Evolutionary conservation across 2,329 filamentous ascomycete species (phyloP), one percentile per base, ranked within the genome.

Genomic region (Fusarium pseudonygamai): DNA sequence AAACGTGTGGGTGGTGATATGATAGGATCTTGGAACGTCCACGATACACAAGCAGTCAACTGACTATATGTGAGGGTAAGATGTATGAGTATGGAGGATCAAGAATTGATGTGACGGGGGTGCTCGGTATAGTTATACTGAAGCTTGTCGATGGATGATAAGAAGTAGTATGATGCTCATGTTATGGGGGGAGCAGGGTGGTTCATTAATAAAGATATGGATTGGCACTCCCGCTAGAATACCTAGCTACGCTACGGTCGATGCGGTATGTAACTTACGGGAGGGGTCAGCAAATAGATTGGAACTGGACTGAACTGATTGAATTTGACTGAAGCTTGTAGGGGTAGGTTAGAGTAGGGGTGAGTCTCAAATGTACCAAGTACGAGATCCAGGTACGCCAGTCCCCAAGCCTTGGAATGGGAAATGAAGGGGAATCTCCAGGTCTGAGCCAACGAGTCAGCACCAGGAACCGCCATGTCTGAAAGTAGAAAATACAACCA

Each of bases 201-300:
- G 42, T 72, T 72, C 56, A 69, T 74, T 74, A 74, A 74, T 74
- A 69, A 72, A 72, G 71, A 74, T 62, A 66, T 72, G 55, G 50
- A 40, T 28, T 39, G 24, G 40, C 52, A 52, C 43, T 63, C 65
- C 46, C 36, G 28, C 64, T 57, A 65, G 61, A 62, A 60, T 52
- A 67, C 13, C 15, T 49, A 18, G 10, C 22, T 49, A n/a, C 46
- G 45, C 46, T 43, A 37, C 49, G 46, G 46, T 66, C 39, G 45
- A 45, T 47, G 46, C 56, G 56, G 53, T 60, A 52, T 57, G 50
- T 60, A 47, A 47, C 55, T 47, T 58, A 67, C 64, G 74, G 74
- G 69, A 72, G 75, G 74, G 75, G 74, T 75, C 63, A 77, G 74
- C 65, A 75, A 77, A 67, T 71, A 77, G 63, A 75, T 74, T 74